Evolutionary conservation across 2,329 filamentous ascomycete genomes (phyloP), one percentile per base, ranked within the genome.

Genomic region (Aspergillus glaucus): DNA sequence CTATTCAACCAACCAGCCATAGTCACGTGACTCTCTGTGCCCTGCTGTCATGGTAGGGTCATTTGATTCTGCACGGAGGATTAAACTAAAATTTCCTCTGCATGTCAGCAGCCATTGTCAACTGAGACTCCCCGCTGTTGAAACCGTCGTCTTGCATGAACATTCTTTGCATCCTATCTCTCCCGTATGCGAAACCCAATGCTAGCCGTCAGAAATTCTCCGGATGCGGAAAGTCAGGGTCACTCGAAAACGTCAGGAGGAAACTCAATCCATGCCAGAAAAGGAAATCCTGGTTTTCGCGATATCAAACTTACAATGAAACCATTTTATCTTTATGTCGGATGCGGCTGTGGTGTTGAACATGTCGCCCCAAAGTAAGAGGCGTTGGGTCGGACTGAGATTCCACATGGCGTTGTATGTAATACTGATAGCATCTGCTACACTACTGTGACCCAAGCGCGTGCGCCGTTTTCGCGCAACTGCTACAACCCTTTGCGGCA

Each of bases 341-440:
- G 34, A 37, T 37, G n/a, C 34, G n/a, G 34, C n/a, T 30, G 12
- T 9, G 5, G 26, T 12, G 26, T 30, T 30, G 10, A 10, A 30
- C 9, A 10, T 30, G 26, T 12, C 10, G 26, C 9, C 9, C 4
- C 26, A n/a, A 37, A 19, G 34, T n/a, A 17, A 15, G 17, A 37
- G 34, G 34, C n/a, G 34, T 17, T 12, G 37, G 37, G 37, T 21
- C 37, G 37, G 37, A 40, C 19, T 40, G 37, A 10, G 37, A 40
- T 40, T 21, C 15, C 37, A 40, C 17, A 40, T 40, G 37, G 37
- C 37, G 37, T 21, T 22, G 45, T 56, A 62, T 62, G 60, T 63
- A 63, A 66, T 62, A 47, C 57, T 65, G 62, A 67, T 62, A 61
- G 51, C 56, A 62, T 60, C 24, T 46, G 45, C 51, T 45, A 46